Conservation (phyloP, 345 rosid genomes). For the Microthlaspi erraticum region DNA sequence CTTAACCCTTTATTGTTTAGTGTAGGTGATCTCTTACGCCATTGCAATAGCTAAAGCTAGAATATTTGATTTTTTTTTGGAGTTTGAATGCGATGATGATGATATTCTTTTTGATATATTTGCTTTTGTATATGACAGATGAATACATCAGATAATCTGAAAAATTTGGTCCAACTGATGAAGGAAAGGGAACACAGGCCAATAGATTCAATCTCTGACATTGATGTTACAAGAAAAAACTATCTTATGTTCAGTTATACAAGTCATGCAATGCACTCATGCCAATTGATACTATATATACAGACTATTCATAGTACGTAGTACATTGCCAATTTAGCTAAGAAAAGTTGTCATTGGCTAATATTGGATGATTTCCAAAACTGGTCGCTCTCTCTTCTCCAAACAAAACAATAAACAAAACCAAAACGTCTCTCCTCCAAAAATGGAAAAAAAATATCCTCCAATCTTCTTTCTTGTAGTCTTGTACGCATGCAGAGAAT, state of each 20-base stretch:
- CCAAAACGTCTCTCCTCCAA: background rate
- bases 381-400: constrained; percentile 3
- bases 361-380: constrained; percentile 7
- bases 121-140: constrained; percentile 48
- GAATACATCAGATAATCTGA: constrained; percentile 69
- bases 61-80: background rate
- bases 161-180: background rate
- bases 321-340: constrained; percentile 23
- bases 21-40: too few species aligned
- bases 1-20: too few species aligned
- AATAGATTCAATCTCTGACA: constrained; percentile 66
- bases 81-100: background rate
- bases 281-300: constrained; percentile 3
- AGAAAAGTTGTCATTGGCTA: constrained; percentile 28
- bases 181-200: constrained; percentile 52
- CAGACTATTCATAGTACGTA: constrained; percentile 7
- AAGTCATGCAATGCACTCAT: too few species aligned
- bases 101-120: background rate
- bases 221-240: constrained; percentile 56
- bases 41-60: background rate
- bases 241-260: constrained; percentile 51
- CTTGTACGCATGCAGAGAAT: constrained; percentile 6
- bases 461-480: constrained; percentile 23
- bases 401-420: constrained; percentile 22
- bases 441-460: background rate